Conservation (phyloP, 768 basidiomycete species). For the Lactarius sanguifluus region DNA sequence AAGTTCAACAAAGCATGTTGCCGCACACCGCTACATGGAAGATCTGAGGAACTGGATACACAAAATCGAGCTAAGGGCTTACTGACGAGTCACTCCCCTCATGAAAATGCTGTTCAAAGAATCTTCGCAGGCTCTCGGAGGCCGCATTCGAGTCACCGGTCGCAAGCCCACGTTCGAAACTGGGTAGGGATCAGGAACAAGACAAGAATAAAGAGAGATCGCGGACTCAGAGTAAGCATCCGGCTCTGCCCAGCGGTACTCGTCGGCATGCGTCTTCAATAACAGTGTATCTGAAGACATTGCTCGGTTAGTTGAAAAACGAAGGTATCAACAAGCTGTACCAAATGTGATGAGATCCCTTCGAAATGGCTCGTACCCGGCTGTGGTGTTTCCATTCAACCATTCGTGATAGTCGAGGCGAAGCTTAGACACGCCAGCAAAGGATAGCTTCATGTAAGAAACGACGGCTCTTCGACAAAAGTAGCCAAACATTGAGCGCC, state of each 20-base stretch:
- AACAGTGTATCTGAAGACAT: constrained; percentile 31
- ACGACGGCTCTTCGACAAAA: constrained; percentile 78
- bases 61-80: not conserved
- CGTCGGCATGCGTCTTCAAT: constrained; percentile 29
- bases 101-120: constrained; percentile 86
- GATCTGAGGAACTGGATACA: not conserved
- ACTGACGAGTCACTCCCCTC: constrained; percentile 78
- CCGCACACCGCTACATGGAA: constrained; percentile 60
- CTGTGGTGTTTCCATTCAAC: constrained; percentile 49
- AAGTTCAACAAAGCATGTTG: constrained; percentile 79
- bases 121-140: constrained; percentile 67
- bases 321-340: not conserved
- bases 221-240: constrained; percentile 26
- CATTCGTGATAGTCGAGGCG: constrained; percentile 66
- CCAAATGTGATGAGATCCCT: constrained; percentile 29
- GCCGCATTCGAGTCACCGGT: constrained; percentile 70
- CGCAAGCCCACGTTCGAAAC: constrained; percentile 65
- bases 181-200: constrained; percentile 36
- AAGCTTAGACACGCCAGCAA: constrained; percentile 64
- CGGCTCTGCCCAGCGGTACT: constrained; percentile 26
- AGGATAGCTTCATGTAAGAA: constrained; percentile 74
- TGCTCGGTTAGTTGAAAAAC: not conserved
- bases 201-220: not conserved
- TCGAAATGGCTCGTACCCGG: constrained; percentile 44
- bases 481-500: constrained; percentile 78